Evolutionary conservation across 768 basidiomycete species (phyloP).

Genomic region (Leccinum uliginosum): DNA sequence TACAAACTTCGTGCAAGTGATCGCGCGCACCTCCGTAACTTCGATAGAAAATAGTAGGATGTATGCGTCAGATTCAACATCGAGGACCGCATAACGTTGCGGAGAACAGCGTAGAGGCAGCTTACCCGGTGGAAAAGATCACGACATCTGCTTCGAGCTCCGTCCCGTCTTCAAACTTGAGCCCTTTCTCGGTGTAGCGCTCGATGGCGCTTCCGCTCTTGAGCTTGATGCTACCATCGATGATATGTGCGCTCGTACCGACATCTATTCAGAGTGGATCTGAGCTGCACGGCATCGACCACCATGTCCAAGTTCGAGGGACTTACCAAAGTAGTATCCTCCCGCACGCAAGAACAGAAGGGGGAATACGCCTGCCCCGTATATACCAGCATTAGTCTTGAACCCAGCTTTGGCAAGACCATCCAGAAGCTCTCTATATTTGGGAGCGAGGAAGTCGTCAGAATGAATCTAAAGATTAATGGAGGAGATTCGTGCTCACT

Average conservation of each 20-base stretch:
- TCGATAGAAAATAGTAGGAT: neutral
- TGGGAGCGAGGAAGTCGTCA: neutral
- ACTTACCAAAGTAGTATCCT: slow-evolving; percentile 39
- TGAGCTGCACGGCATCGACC: neutral
- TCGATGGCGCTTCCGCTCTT: slow-evolving; percentile 38
- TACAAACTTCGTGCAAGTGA: slow-evolving; percentile 41
- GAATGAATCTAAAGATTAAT: neutral
- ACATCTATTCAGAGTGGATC: slow-evolving; percentile 19
- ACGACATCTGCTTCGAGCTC: slow-evolving; percentile 31
- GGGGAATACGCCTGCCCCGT: slow-evolving; percentile 31
- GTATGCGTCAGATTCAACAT: neutral
- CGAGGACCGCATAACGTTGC: neutral
- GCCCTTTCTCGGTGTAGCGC: slow-evolving; percentile 29
- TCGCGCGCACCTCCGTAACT: slow-evolving; percentile 46
- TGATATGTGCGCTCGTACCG: slow-evolving; percentile 42
- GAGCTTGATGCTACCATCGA: slow-evolving; percentile 47
- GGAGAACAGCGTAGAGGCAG: neutral
- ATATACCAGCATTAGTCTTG: slow-evolving; percentile 32
- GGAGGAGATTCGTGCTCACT: slow-evolving; percentile 12
- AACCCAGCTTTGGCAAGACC: slow-evolving; percentile 37
- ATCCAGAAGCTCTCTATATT: slow-evolving; percentile 32
- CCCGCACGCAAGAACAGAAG: slow-evolving; percentile 29
- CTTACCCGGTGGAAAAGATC: slow-evolving; percentile 30
- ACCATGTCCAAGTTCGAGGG: neutral
- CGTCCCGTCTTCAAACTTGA: slow-evolving; percentile 28